A percentile compares a stretch with the other conserved stretches of the same genome.
Conservation (phyloP, 176 grass and related monocot genomes). For the Themeda triandra region DNA sequence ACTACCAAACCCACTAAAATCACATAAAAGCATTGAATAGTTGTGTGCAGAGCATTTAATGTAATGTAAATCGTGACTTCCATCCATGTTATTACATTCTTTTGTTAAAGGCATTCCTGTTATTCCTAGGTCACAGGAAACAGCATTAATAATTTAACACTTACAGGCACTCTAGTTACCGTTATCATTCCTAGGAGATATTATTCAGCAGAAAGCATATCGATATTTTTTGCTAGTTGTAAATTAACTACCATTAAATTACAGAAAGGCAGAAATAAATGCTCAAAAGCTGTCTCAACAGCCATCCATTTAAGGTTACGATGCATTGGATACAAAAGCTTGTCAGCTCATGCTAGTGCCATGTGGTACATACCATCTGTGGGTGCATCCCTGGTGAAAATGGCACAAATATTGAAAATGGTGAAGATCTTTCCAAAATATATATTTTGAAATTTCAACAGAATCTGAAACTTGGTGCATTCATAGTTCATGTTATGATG, state of each 20-base stretch:
- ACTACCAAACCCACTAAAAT: not conserved
- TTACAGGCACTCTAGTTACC: not conserved
- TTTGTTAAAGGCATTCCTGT: not conserved
- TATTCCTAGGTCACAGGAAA: not conserved
- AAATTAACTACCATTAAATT: not conserved
- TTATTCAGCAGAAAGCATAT: not conserved
- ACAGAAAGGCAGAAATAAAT: constrained; percentile 12
- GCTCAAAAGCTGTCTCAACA: not conserved
- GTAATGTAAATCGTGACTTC: not conserved
- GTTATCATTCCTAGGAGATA: not conserved
- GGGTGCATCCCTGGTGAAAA: not conserved
- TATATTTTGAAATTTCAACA: not conserved
- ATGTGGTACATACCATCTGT: not conserved
- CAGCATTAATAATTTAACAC: not conserved
- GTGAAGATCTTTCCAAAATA: not conserved
- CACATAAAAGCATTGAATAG: not conserved
- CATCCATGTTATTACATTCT: not conserved
- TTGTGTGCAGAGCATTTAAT: not conserved
- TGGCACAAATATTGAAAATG: not conserved
- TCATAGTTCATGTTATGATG: not conserved
- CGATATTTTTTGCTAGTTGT: not conserved
- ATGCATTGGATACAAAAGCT: not conserved
- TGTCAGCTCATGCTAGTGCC: not conserved
- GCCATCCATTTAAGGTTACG: not conserved
- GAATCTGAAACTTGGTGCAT: not conserved